phyloP scores from a whole-genome alignment of 352 stramenopile genomes.

The Pythium plurisporium region DNA sequence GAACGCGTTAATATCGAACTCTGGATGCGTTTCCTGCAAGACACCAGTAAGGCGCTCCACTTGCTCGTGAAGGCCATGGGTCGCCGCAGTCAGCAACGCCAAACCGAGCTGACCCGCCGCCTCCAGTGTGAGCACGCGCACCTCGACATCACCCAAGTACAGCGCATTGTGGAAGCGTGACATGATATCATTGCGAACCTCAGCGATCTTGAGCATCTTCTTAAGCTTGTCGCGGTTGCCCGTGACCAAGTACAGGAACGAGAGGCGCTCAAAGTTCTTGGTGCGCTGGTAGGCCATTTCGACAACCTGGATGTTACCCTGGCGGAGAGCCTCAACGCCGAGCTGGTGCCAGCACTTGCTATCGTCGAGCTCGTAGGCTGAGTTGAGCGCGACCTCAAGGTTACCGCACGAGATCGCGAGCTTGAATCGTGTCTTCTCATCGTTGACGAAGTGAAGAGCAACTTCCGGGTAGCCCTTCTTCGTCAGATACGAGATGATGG shows the following conservation, averaged over 20 bases:
- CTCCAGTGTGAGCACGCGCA: conserved; percentile 95
- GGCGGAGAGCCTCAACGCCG: conserved; percentile 94
- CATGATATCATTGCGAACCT: conserved; percentile 98
- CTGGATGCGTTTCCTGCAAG: conserved; percentile 89
- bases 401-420: conserved; percentile 98
- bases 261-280: conserved; percentile 99
- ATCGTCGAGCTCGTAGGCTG: conserved; percentile 94
- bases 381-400: conserved; percentile 97
- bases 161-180: conserved; percentile 98
- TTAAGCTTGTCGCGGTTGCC: conserved; percentile 98
- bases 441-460: conserved; percentile 98
- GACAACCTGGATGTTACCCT: conserved; percentile 99
- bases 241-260: conserved; percentile 98
- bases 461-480: conserved; percentile 99
- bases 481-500: conserved; percentile 99
- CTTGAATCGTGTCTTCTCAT: conserved; percentile 98
- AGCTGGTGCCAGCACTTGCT: conserved; percentile 97
- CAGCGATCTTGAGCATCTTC: conserved; percentile 99
- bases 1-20: conserved; percentile 66
- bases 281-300: conserved; percentile 99
- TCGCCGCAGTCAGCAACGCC: conserved; percentile 95
- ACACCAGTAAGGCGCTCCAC: conserved; percentile 90
- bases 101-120: conserved; percentile 94
- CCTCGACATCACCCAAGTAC: conserved; percentile 95
- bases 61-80: conserved; percentile 94